Base-by-base conservation (phyloP, 2,329 filamentous ascomycete genomes). In the Ophiocordyceps camponoti-floridani region DNA sequence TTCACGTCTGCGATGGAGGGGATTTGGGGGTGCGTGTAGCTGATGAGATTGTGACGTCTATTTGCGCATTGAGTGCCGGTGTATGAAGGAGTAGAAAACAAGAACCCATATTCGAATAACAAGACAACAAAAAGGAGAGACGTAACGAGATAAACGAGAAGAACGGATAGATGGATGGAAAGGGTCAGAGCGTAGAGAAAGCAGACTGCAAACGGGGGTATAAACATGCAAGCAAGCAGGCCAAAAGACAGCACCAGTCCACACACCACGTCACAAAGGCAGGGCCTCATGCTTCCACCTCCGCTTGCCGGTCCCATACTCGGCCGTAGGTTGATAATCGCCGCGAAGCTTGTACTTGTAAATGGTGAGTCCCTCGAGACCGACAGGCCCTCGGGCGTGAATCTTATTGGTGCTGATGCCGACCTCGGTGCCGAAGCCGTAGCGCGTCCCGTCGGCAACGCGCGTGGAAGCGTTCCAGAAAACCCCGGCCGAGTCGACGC, bases 361-460 rank as follows among this genome's bases (percentile, higher is more conserved):
- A 49, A 96, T 96, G 59, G 86, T 94, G 60, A 98, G 64, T 1
- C 91, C 91, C 57, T 96, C 91, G 44, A 98, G 67, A 1, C 91
- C 91, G 6, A 98, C 91, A 0, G 91, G 91, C 0, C 91, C 91
- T 43, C 91, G 72, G 1, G 85, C 84, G 60, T 98, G 91, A 50
- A 98, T 94, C 69, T 96, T 98, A 69, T 95, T 98, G 43, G 91
- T 98, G 66, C 84, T 93, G 63, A 98, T 96, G 45, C 91, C 91
- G 23, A 98, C 91, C 65, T 98, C 91, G 0, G 91, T 96, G 42
- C 91, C 91, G 63, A 98, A 98, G 8, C 91, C 91, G 60, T 93
- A 96, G 40, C 91, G 75, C 83, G 94, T 95, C 8, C 91, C 91
- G 60, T 98, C 91, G 6, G 88, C 87, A 65, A 98, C 89, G 43